These are phyloP conservation scores for Lichtheimia ornata DNA, from an alignment of 371 early-diverging fungal species.

Conservation along the genomic window DNA sequence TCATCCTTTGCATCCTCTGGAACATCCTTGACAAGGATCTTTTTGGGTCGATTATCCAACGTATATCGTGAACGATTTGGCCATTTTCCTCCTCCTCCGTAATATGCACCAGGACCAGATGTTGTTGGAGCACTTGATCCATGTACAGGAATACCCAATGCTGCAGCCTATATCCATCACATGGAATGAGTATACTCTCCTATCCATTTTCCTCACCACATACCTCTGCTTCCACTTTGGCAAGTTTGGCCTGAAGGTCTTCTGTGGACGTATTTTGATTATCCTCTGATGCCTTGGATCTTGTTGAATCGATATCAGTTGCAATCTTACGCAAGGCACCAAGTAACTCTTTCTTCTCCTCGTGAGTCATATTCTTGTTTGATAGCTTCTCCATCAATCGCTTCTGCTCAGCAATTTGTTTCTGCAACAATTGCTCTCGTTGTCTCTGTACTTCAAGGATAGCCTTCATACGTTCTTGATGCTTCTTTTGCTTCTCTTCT, in stretches of 20 bases:
- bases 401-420: slow-evolving; percentile 62
- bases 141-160: slow-evolving; percentile 23
- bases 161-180: slow-evolving; percentile 29
- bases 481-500: slow-evolving; percentile 39
- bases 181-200: no score
- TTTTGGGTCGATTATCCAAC: slow-evolving; percentile 74
- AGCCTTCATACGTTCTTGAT: slow-evolving; percentile 54
- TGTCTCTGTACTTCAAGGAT: slow-evolving; percentile 60
- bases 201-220: background rate
- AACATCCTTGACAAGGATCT: slow-evolving; percentile 57
- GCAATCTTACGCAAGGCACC: slow-evolving; percentile 40
- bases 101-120: slow-evolving; percentile 50
- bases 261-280: slow-evolving; percentile 1
- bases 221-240: slow-evolving; percentile 71
- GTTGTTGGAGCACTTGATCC: slow-evolving; percentile 33
- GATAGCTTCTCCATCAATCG: slow-evolving; percentile 55
- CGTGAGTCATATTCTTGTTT: slow-evolving; percentile 47
- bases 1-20: slow-evolving; percentile 47
- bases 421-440: slow-evolving; percentile 55
- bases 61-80: slow-evolving; percentile 19
- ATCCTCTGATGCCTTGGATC: slow-evolving; percentile 9
- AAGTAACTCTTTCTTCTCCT: slow-evolving; percentile 55
- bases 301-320: slow-evolving; percentile 29
- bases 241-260: slow-evolving; percentile 60
- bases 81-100: slow-evolving; percentile 54